Evolutionary conservation across 1,284 basidiomycete genomes (phyloP), one percentile per base, ranked within the genome.

Genomic region (Laetiporus sulphureus): DNA sequence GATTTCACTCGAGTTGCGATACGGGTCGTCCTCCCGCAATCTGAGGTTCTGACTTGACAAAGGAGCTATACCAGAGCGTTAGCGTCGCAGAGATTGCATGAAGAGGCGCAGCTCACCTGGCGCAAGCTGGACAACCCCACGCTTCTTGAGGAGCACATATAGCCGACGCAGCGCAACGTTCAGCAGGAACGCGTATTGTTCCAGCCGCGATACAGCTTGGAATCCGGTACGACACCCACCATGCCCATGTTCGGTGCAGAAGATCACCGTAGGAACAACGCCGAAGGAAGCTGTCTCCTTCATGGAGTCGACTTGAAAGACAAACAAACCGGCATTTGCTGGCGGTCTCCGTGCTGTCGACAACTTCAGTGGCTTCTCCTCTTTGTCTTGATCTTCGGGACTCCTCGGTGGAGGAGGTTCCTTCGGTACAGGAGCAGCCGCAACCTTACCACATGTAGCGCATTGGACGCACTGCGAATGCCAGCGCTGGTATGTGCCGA

Each of bases 181-280:
- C 41, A 99, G 70, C 47, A 99, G 66, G 71, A 96, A 99, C 0
- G 96, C 90, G 63, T 97, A 99, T 62, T 99, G 95, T 68, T 99
- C 95, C 52, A 99, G 68, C 47, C 95, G 75, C 40, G 94, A 92
- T 13, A 97, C 95, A 12, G 88, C 75, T 59, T 91, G 85, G 65
- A 99, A 97, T 7, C 93, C 93, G 16, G 67, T 56, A 35, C 80
- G 69, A 53, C 83, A 87, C 3, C 72, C 73, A 40, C 59, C 58
- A 58, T 77, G 79, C 30, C 73, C 83, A 67, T 87, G 91, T n/a
- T 84, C 79, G 6, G 72, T 75, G 63, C 95, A 98, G 50, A 80
- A 77, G 45, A 90, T 75, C 35, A 76, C 64, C 16, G 72, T 79
- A 36, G 83, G 83, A 27, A 83, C 73, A 45, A 76, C 72, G 35